Evolutionary conservation across 164 flowering plant genomes (phyloP), one percentile per base, ranked within the genome.

Genomic region (Platanus orientalis): DNA sequence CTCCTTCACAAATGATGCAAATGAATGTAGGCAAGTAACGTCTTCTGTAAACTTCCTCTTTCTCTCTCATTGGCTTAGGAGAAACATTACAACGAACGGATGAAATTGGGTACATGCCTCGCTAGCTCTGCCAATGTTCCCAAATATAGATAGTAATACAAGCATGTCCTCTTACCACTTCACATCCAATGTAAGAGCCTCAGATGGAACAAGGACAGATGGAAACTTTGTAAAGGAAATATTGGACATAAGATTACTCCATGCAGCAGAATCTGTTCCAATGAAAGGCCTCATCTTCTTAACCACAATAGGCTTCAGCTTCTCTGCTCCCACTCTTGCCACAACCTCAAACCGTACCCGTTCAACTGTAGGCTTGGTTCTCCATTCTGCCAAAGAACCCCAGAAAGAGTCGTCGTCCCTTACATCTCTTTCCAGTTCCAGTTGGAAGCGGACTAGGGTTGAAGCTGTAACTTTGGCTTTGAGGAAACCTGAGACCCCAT

Each of bases 221-320:
- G 87, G 77, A 24, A 83, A 80, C 76, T 86, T 73, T 9, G 91
- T 84, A 61, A 83, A 87, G 27, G 96, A 90, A 14, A 85, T 69
- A 69, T 90, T 90, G 27, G 84, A 83, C 78, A 80, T 70, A 60
- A 85, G 65, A 74, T 60, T 82, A 71, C 92, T 87, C 96, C 85
- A 87, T 21, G 87, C 59, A 42, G 56, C 64, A 25, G 96, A 71
- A 66, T 90, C 90, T 21, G 60, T 74, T 61, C 39, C 76, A 42
- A 75, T 53, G 48, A 84, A 79, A 67, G 86, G 86, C 30, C 62
- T 74, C 17, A 82, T 66, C 75, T 80, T 86, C 66, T 82, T 83
- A 34, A 75, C 54, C 59, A 67, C 36, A 32, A 75, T 21, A 45
- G 87, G 89, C 72, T 76, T 84, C 78, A 90, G 50, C 72, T 57